Evolutionary conservation across 192 early-diverging fungal species (phyloP).

Genomic region (Umbelopsis sp.): DNA sequence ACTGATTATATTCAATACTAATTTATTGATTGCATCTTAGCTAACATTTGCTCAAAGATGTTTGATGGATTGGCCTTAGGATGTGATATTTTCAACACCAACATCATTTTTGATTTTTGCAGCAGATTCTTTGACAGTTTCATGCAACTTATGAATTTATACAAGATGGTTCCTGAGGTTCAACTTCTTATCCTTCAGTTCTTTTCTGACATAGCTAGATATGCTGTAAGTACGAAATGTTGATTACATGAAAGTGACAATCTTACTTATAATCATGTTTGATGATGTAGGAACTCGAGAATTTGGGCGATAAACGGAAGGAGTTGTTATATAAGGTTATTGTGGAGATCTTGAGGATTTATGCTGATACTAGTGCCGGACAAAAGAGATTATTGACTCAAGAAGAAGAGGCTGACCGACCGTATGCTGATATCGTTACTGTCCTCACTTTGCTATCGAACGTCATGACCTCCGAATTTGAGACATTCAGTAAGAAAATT

Average conservation of each 20-base stretch:
- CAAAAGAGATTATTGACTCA: conserved; percentile 42
- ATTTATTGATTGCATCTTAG: too few species aligned
- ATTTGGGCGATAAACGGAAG: conserved; percentile 46
- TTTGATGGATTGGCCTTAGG: conserved; percentile 78
- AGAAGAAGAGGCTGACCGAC: conserved; percentile 65
- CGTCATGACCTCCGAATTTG: conserved; percentile 61
- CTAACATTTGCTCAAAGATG: conserved; percentile 54
- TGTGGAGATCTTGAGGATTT: conserved; percentile 56
- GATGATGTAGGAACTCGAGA: conserved; percentile 41
- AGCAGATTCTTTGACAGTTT: conserved; percentile 64
- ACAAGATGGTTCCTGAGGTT: conserved; percentile 66
- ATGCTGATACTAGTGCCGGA: conserved; percentile 56
- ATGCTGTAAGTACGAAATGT: conserved; percentile 31
- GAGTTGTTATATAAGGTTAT: conserved; percentile 51
- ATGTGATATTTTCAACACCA: conserved; percentile 62
- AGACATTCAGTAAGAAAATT: conserved; percentile 48
- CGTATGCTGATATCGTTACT: conserved; percentile 64
- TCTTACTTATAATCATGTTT: too few species aligned
- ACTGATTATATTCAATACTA: not conserved
- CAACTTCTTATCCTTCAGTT: conserved; percentile 63
- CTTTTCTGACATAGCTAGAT: conserved; percentile 56
- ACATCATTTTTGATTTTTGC: conserved; percentile 57
- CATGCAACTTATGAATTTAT: conserved; percentile 65
- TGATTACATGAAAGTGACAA: conserved; percentile 24
- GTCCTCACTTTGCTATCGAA: conserved; percentile 62